These are phyloP conservation scores for Hypomontagnella monticulosa DNA, from an alignment of 495 filamentous ascomycete genomes.

Conservation along the genomic window DNA sequence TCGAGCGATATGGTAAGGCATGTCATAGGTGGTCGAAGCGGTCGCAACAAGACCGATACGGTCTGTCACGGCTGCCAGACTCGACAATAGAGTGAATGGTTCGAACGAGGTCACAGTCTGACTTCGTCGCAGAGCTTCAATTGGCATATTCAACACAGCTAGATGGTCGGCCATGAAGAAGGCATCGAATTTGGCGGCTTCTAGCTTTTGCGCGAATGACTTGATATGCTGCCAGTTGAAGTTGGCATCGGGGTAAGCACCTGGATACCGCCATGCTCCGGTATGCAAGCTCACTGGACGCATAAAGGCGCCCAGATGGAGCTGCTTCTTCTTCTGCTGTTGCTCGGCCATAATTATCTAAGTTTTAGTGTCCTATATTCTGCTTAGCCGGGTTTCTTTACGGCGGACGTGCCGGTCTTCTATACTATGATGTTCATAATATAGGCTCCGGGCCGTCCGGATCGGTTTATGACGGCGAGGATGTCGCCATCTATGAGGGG, in stretches of 20 bases:
- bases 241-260: conserved; percentile 65
- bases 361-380: not conserved
- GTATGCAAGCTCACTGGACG: conserved; percentile 65
- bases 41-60: conserved; percentile 62
- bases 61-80: conserved; percentile 61
- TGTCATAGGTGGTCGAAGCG: conserved; percentile 63
- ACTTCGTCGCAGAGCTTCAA: conserved; percentile 65
- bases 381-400: not conserved
- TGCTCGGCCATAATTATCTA: conserved; percentile 26
- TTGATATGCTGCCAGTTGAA: conserved; percentile 66
- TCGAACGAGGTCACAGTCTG: conserved; percentile 66
- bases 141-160: conserved; percentile 66
- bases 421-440: conserved; percentile 13
- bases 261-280: conserved; percentile 67
- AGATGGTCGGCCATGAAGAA: conserved; percentile 72
- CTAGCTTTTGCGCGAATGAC: conserved; percentile 64
- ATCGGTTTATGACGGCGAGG: conserved; percentile 23
- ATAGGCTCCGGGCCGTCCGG: conserved; percentile 21
- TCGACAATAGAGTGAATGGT: conserved; percentile 59
- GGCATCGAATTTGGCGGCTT: conserved; percentile 68
- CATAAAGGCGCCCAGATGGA: conserved; percentile 70
- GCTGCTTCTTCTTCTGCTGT: conserved; percentile 46
- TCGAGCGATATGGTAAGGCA: conserved; percentile 66
- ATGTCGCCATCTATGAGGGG: conserved; percentile 42
- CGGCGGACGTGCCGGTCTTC: conserved; percentile 9